Conservation (phyloP, 805 yeast species). For the Saturnispora mendoncae region DNA sequence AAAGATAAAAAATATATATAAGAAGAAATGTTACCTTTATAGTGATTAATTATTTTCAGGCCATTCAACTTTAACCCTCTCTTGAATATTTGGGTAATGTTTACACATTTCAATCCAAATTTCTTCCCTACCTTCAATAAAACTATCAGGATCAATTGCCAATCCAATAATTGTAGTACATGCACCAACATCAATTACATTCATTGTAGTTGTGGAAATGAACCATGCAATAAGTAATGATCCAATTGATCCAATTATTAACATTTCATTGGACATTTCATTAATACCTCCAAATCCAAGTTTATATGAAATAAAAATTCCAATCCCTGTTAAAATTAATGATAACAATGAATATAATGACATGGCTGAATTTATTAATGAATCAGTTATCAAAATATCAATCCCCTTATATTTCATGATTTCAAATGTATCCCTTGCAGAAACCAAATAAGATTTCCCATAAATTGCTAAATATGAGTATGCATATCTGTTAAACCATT, state of each 20-base stretch:
- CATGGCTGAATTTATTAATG: slow-evolving; percentile 68
- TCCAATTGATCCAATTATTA: slow-evolving; percentile 21
- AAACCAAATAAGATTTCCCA: slow-evolving; percentile 65
- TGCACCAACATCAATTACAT: slow-evolving; percentile 72
- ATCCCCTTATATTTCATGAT: slow-evolving; percentile 71
- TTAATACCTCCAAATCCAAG: slow-evolving; percentile 1
- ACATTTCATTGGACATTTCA: slow-evolving; percentile 22
- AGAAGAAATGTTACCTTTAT: not conserved
- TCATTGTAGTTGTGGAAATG: slow-evolving; percentile 61
- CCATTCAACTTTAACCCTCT: slow-evolving; percentile 24
- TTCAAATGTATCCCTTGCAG: slow-evolving; percentile 78
- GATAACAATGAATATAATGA: slow-evolving; percentile 68
- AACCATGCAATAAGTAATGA: slow-evolving; percentile 63
- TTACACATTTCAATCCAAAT: slow-evolving; percentile 25
- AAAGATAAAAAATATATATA: slow-evolving; percentile 9
- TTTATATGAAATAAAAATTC: slow-evolving; percentile 3
- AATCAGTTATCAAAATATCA: slow-evolving; percentile 78
- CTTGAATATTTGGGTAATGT: slow-evolving; percentile 27
- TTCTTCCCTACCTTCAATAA: slow-evolving; percentile 52
- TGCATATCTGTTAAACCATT: slow-evolving; percentile 86
- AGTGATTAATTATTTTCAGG: slow-evolving; percentile 14
- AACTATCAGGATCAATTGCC: slow-evolving; percentile 78
- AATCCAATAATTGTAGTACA: slow-evolving; percentile 78
- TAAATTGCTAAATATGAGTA: slow-evolving; percentile 80
- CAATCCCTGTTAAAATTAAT: slow-evolving; percentile 34